Evolutionary conservation across 169 alveolate genomes (phyloP), one percentile per base, ranked within the genome.

Genomic region (Cryptosporidium parvum): DNA sequence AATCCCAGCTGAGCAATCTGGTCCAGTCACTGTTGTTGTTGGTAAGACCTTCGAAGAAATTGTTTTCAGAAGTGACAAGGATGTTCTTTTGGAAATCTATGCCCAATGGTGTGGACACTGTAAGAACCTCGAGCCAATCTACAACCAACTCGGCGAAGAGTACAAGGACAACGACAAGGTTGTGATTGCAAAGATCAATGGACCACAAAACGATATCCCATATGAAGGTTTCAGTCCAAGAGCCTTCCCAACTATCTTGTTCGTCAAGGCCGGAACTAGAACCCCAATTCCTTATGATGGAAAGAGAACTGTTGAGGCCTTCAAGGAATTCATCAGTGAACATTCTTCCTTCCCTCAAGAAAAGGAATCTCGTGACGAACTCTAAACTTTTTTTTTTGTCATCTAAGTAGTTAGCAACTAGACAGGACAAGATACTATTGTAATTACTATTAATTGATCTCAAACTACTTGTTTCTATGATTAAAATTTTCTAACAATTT

Each of bases 81-180:
- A 97, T 86, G 99, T 97, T 69, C 93, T 97, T 61, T 95, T 98
- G 67, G 97, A 96, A 93, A 97, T 96, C 86, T 97, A 97, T 73
- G 99, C 99, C n/a, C 99, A 99, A 52, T 97, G 99, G 99, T 97
- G 99, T 85, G 98, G 98, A 26, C 98, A 96, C 94, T 98, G 99
- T 95, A 97, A 98, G 89, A 86, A 94, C 85, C 93, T 97, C 44
- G 97, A 96, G 61, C 98, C 98, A 29, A 85, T 84, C 29, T 93
- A 92, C 93, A 91, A 69, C 52, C 92, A 91, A 44, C 91, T 93
- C 65, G 95, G 93, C 0, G 87, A 85, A 5, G 85, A 96, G 85
- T 72, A 94, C 85, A 89, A 85, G 85, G 91, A 75, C 73, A 94
- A 93, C 69, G 94, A 92, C 59, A 91, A 93, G 72, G 62, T 96